Conservation (phyloP, 345 rosid species). For the Cardiospermum halicacabum region DNA sequence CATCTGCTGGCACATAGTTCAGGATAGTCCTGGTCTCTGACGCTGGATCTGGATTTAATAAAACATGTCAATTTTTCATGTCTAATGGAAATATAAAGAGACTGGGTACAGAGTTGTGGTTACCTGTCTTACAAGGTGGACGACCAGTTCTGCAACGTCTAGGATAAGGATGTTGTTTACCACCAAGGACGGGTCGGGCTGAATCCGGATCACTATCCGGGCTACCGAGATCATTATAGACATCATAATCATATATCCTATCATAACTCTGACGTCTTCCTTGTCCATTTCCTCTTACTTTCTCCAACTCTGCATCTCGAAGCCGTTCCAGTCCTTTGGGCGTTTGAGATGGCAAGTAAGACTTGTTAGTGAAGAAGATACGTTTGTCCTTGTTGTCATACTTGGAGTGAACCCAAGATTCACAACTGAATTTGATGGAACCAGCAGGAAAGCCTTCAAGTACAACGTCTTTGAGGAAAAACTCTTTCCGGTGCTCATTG, state of each 20-base stretch:
- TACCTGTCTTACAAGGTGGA: constrained; percentile 24
- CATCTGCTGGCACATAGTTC: constrained; percentile 76
- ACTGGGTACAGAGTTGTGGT: background rate
- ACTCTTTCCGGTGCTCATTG: constrained; percentile 75
- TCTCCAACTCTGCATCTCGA: constrained; percentile 27
- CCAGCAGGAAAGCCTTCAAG: constrained; percentile 41
- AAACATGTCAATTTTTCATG: background rate
- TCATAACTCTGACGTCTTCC: constrained; percentile 29
- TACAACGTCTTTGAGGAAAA: constrained; percentile 39
- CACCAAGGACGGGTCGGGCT: constrained; percentile 25
- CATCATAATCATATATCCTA: constrained; percentile 38
- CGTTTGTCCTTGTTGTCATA: constrained; percentile 39
- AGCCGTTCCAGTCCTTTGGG: constrained; percentile 27
- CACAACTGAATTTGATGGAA: constrained; percentile 33
- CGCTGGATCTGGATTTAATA: constrained; percentile 36
- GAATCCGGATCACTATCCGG: constrained; percentile 20
- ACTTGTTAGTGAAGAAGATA: constrained; percentile 56
- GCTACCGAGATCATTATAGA: constrained; percentile 34
- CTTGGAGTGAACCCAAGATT: constrained; percentile 68
- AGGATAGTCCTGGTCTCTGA: constrained; percentile 37
- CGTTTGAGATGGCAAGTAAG: constrained; percentile 36
- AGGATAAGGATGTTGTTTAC: constrained; percentile 38
- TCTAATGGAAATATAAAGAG: too few relatives aligned
- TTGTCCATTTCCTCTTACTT: constrained; percentile 31
- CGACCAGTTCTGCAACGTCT: constrained; percentile 63